Evolutionary conservation across 2,329 filamentous ascomycete genomes (phyloP).

Genomic region (Colletotrichum phormii): DNA sequence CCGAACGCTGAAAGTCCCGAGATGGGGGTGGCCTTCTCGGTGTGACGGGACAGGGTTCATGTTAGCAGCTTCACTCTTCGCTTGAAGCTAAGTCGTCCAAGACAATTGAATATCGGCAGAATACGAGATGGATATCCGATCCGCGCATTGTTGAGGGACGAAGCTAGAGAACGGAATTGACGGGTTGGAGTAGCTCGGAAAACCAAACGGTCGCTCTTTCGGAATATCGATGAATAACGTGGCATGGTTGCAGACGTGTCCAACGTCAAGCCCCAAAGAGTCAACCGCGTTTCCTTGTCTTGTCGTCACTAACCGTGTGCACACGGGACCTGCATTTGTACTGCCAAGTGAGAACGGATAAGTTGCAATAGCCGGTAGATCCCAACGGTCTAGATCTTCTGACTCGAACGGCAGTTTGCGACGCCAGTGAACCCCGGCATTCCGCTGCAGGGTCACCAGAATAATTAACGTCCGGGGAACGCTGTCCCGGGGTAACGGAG

Average conservation of each 20-base stretch:
- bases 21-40: neutral
- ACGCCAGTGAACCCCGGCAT: slow-evolving; percentile 2
- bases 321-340: neutral
- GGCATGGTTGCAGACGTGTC: neutral
- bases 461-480: neutral
- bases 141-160: neutral
- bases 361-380: neutral
- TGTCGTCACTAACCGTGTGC: neutral
- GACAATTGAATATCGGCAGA: neutral
- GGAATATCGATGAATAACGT: neutral
- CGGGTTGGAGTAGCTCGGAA: neutral
- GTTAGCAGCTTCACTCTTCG: neutral
- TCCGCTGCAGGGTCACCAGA: slow-evolving; percentile 9
- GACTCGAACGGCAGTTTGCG: neutral
- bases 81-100: neutral
- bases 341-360: neutral
- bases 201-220: neutral
- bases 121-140: slow-evolving; percentile 16
- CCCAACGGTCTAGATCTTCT: neutral
- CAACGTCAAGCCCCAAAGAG: neutral
- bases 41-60: neutral
- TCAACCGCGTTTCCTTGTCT: neutral
- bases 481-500: slow-evolving; percentile 4
- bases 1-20: neutral
- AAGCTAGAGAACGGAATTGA: neutral